phyloP scores from a whole-genome alignment of 768 basidiomycete species.

The Amanita molliuscula region DNA sequence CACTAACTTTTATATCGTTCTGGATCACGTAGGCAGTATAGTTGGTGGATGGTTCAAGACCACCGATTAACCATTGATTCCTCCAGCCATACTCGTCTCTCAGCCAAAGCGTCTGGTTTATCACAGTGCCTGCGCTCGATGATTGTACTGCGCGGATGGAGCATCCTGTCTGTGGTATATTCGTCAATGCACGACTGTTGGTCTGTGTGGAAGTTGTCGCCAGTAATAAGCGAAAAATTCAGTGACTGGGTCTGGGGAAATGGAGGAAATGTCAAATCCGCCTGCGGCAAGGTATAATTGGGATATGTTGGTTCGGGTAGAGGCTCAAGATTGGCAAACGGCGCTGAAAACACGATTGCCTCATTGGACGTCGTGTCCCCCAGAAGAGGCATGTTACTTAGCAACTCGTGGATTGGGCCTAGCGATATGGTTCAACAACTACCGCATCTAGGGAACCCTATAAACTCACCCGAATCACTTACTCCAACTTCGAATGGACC shows the following conservation, averaged over 20 bases:
- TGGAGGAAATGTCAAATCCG: conserved; percentile 35
- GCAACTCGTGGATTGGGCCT: conserved; percentile 40
- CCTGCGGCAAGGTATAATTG: conserved; percentile 63
- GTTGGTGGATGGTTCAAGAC: conserved; percentile 55
- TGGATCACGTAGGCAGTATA: conserved; percentile 67
- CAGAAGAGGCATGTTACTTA: conserved; percentile 39
- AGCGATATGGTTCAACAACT: neutral
- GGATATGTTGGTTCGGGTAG: conserved; percentile 44
- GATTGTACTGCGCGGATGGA: conserved; percentile 33
- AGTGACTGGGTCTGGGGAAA: conserved; percentile 41
- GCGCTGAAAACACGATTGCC: conserved; percentile 61
- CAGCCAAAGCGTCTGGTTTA: conserved; percentile 44
- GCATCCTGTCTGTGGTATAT: conserved; percentile 49
- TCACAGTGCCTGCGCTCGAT: conserved; percentile 20
- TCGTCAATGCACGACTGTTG: conserved; percentile 14
- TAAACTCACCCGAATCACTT: conserved; percentile 30
- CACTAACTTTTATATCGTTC: conserved; percentile 44
- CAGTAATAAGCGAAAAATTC: conserved; percentile 40
- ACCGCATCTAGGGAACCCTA: neutral
- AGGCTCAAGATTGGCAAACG: conserved; percentile 25
- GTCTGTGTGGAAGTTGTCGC: conserved; percentile 18
- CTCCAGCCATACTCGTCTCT: conserved; percentile 52
- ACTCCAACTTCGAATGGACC: conserved; percentile 50
- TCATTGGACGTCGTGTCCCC: conserved; percentile 71
- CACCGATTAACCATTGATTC: conserved; percentile 55